These are phyloP conservation scores for Phytopythium litorale DNA, from an alignment of 352 stramenopile genomes.

Conservation along the genomic window DNA sequence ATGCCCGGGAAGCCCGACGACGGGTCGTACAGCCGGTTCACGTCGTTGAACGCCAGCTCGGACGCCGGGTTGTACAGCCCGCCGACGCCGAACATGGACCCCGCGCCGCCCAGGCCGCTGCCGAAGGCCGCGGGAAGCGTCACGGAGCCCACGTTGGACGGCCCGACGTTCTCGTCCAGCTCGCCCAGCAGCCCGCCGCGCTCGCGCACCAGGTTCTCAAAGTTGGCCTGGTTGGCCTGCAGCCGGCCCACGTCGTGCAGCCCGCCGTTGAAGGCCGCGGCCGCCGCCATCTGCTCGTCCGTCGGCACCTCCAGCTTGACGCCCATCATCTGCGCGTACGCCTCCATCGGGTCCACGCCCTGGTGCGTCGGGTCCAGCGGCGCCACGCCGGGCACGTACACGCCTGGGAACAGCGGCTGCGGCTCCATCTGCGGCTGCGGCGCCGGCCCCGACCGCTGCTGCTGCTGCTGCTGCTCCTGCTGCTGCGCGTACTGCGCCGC, in stretches of 20 bases:
- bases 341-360: slow-evolving; percentile 53
- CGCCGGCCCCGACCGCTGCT: background rate
- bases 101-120: slow-evolving; percentile 44
- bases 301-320: slow-evolving; percentile 72
- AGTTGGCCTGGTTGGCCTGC: slow-evolving; percentile 78
- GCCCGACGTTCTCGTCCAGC: slow-evolving; percentile 26
- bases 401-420: slow-evolving; percentile 30
- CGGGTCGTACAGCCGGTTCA: slow-evolving; percentile 70
- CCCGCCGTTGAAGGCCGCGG: slow-evolving; percentile 9
- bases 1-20: slow-evolving; percentile 34
- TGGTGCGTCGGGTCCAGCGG: slow-evolving; percentile 45
- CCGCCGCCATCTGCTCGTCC: slow-evolving; percentile 35
- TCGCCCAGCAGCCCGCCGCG: slow-evolving; percentile 33
- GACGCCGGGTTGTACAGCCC: slow-evolving; percentile 50
- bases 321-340: slow-evolving; percentile 80
- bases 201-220: slow-evolving; percentile 73
- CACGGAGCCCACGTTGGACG: slow-evolving; percentile 52
- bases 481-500: slow-evolving; percentile 30
- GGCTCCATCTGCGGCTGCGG: slow-evolving; percentile 15
- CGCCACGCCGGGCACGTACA: slow-evolving; percentile 43
- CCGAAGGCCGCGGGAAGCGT: slow-evolving; percentile 63
- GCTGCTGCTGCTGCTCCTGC: slow-evolving; percentile 13
- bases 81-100: slow-evolving; percentile 11
- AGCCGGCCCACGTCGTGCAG: slow-evolving; percentile 52
- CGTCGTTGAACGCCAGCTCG: slow-evolving; percentile 62